A percentile compares a stretch with the other conserved stretches of the same genome.
These are phyloP conservation scores for Ceratocystis smalleyi DNA, from an alignment of 2,329 filamentous ascomycete species.

Conservation along the genomic window DNA sequence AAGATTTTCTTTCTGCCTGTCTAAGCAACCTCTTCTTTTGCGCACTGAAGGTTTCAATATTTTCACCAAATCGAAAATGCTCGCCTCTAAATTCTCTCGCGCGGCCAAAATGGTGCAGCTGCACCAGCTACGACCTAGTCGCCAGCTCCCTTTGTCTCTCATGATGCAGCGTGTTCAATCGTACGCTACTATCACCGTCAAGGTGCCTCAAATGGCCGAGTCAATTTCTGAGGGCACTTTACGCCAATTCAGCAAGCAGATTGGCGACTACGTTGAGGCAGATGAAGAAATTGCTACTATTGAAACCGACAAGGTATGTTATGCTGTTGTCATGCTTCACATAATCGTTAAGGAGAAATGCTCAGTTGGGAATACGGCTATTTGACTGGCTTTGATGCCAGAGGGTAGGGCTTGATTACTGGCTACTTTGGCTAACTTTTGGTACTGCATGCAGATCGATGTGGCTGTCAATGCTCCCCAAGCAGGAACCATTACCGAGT, in stretches of 20 bases:
- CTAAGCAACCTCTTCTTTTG: background rate
- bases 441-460: conserved; percentile 53
- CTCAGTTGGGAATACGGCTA: too few relatives aligned
- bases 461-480: conserved; percentile 90
- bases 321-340: background rate
- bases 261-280: conserved; percentile 85
- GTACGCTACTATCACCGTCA: conserved; percentile 70
- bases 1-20: background rate
- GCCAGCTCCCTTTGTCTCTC: conserved; percentile 30
- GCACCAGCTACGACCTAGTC: conserved; percentile 24
- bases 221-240: conserved; percentile 95
- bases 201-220: conserved; percentile 96
- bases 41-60: background rate
- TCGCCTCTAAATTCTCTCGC: conserved; percentile 30
- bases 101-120: conserved; percentile 31
- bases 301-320: conserved; percentile 84
- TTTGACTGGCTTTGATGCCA: background rate
- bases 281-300: conserved; percentile 98
- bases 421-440: background rate
- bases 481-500: conserved; percentile 79
- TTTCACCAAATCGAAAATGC: conserved; percentile 22
- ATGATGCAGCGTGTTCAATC: conserved; percentile 41
- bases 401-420: background rate
- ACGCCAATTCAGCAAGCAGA: conserved; percentile 83
- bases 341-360: background rate